Percentiles rank a stretch among this genome's conserved stretches.
Conservation (phyloP, 371 early-diverging fungal genomes). For the Mucor ambiguus region DNA sequence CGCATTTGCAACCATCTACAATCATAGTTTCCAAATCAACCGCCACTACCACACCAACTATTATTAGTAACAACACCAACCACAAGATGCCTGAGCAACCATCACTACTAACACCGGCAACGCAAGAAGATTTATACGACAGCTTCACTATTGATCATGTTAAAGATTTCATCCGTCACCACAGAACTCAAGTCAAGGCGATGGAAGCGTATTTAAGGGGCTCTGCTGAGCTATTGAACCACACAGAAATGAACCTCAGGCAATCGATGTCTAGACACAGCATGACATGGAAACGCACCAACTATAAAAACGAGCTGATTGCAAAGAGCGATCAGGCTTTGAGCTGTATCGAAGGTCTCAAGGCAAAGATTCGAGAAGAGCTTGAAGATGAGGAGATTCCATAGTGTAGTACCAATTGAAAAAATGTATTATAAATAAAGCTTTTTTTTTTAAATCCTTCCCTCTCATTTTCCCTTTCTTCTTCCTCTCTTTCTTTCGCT, state of each 20-base stretch:
- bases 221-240: constrained; percentile 29
- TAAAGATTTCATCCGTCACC: constrained; percentile 64
- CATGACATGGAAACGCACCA: constrained; percentile 12
- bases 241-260: constrained; percentile 29
- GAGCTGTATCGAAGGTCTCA: constrained; percentile 33
- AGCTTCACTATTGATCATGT: constrained; percentile 6
- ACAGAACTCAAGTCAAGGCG: constrained; percentile 77
- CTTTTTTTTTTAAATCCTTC: background rate
- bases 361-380: constrained; percentile 33
- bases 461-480: background rate
- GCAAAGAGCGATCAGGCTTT: constrained; percentile 48
- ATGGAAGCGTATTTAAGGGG: constrained; percentile 71
- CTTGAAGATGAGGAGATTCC: constrained; percentile 24
- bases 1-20: background rate
- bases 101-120: background rate
- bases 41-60: background rate
- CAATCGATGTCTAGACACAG: constrained; percentile 14
- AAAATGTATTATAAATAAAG: constrained; percentile 4
- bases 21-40: background rate
- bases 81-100: background rate
- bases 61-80: background rate
- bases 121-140: background rate
- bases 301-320: constrained; percentile 55
- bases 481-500: background rate
- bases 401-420: background rate